Evolutionary conservation across 306 rosid species (phyloP).

Genomic region (Alnus rubra): DNA sequence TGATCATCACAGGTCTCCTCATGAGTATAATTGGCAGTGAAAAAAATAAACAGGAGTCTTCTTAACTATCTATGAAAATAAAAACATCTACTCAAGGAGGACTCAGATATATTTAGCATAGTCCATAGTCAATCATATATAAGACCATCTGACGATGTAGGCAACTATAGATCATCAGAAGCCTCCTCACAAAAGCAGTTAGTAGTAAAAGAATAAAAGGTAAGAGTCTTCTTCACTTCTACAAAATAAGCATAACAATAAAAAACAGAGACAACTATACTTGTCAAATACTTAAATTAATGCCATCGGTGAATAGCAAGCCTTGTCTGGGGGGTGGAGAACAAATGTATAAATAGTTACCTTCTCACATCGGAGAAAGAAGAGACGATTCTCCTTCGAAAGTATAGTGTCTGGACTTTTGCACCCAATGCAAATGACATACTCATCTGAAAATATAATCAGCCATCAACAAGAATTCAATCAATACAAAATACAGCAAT

Average conservation of each 20-base stretch:
- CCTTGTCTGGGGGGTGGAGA: background rate
- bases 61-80: background rate
- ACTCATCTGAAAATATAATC: conserved; percentile 61
- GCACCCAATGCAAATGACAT: conserved; percentile 89
- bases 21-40: background rate
- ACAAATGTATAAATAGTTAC: conserved; percentile 34
- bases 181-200: background rate
- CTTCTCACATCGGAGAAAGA: conserved; percentile 97
- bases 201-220: background rate
- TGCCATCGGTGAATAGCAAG: background rate
- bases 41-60: background rate
- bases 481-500: background rate
- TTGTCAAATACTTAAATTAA: background rate
- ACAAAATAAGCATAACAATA: background rate
- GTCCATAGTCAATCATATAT: background rate
- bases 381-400: conserved; percentile 91
- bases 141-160: too few species aligned
- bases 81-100: background rate
- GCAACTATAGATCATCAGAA: background rate
- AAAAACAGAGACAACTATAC: background rate
- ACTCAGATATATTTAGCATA: background rate
- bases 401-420: conserved; percentile 97
- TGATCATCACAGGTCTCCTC: conserved; percentile 30
- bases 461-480: background rate
- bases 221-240: background rate